phyloP scores from a whole-genome alignment of 2,329 filamentous ascomycete genomes.

The Diaporthe ilicicola region DNA sequence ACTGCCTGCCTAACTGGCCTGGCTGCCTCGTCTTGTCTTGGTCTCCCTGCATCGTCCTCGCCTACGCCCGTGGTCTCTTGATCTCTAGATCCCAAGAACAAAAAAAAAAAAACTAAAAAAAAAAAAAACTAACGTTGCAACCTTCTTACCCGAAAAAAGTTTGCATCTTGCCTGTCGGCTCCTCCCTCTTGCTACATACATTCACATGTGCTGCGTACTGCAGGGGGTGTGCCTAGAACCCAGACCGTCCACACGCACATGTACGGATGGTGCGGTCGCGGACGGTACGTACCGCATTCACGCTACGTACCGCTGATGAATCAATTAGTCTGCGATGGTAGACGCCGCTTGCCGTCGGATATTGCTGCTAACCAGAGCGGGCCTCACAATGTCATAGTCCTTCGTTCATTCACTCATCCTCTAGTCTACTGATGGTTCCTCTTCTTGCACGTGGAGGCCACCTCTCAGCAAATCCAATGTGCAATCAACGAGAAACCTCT shows the following conservation, averaged over 20 bases:
- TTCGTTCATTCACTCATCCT: background rate
- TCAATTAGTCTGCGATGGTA: background rate
- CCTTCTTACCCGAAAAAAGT: no score
- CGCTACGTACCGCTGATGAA: background rate
- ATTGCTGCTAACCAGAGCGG: conserved; percentile 2
- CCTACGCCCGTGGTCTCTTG: conserved; percentile 8
- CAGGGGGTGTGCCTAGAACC: background rate
- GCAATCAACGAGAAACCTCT: background rate
- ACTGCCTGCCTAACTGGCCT: no score
- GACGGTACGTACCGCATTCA: background rate
- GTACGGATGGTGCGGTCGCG: background rate
- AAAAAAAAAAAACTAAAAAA: no score
- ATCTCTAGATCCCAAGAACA: no score
- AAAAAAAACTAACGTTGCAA: no score
- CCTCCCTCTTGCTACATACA: background rate
- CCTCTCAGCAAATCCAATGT: background rate
- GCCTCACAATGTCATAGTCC: background rate
- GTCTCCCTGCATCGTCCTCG: conserved; percentile 9
- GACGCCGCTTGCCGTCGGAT: conserved; percentile 18
- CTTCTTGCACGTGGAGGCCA: background rate
- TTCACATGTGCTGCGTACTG: conserved; percentile 1
- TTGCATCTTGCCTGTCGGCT: background rate
- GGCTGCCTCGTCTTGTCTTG: background rate
- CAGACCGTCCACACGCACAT: background rate
- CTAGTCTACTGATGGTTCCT: background rate